Conservation (phyloP, 2,329 filamentous ascomycete species). For the Ramularia endophylla region DNA sequence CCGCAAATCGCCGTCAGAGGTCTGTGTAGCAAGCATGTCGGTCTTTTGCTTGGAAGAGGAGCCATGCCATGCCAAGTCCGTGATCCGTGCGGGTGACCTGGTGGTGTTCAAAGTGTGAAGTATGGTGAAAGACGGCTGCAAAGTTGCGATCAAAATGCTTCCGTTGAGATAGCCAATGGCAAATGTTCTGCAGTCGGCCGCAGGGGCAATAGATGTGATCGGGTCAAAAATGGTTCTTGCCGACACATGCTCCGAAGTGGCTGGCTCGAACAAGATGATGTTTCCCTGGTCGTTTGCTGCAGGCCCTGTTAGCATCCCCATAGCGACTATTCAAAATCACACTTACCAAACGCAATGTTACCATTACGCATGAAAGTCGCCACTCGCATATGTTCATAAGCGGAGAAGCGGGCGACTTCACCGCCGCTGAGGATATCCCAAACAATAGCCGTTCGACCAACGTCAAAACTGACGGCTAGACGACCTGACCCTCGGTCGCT, state of each 20-base stretch:
- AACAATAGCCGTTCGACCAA: slow-evolving; percentile 83
- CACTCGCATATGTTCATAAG: slow-evolving; percentile 77
- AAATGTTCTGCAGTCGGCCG: slow-evolving; percentile 86
- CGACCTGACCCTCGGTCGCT: slow-evolving; percentile 81
- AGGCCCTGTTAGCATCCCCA: no score
- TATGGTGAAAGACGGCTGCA: slow-evolving; percentile 90
- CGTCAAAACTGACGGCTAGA: slow-evolving; percentile 88
- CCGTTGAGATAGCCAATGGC: slow-evolving; percentile 97
- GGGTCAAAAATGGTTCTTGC: slow-evolving; percentile 90
- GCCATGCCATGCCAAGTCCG: slow-evolving; percentile 88
- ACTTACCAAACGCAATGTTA: slow-evolving; percentile 89
- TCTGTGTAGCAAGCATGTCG: slow-evolving; percentile 94
- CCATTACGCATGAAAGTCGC: slow-evolving; percentile 97
- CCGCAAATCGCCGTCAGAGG: slow-evolving; percentile 81
- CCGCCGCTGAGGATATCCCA: slow-evolving; percentile 94
- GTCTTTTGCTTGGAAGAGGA: slow-evolving; percentile 95
- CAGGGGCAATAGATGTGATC: slow-evolving; percentile 87
- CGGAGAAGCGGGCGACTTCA: slow-evolving; percentile 85
- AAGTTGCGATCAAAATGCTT: slow-evolving; percentile 79
- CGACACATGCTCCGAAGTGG: slow-evolving; percentile 87
- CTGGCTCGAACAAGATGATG: slow-evolving; percentile 89
- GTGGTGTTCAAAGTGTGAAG: slow-evolving; percentile 85
- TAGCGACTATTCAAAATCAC: neutral
- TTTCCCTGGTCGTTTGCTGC: slow-evolving; percentile 87
- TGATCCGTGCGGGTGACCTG: slow-evolving; percentile 76